These are phyloP conservation scores for Trichophyton schoenleinii DNA, from an alignment of 2,329 filamentous ascomycete genomes.

Conservation along the genomic window DNA sequence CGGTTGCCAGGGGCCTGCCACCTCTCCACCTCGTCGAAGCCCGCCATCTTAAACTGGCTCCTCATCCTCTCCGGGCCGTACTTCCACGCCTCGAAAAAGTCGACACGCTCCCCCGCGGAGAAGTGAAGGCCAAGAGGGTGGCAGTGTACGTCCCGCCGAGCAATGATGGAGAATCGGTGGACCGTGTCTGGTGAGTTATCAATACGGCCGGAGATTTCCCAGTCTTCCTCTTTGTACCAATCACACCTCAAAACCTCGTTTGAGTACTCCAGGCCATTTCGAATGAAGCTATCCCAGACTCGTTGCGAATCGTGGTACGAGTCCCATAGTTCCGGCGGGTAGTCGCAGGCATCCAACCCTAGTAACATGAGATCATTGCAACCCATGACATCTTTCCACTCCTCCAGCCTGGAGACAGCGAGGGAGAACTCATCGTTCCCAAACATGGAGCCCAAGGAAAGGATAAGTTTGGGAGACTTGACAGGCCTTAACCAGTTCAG, in stretches of 20 bases:
- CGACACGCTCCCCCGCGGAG: neutral
- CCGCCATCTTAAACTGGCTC: conserved; percentile 4
- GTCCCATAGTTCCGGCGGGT: neutral
- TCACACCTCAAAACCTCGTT: conserved; percentile 3
- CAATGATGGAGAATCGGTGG: conserved; percentile 1
- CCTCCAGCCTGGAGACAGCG: neutral
- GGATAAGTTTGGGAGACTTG: neutral
- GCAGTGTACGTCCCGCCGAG: neutral
- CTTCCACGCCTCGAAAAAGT: conserved; percentile 5
- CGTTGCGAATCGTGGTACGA: neutral
- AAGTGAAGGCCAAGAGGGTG: neutral
- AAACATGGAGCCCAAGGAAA: conserved; percentile 6
- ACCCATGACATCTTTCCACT: conserved; percentile 4
- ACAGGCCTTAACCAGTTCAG: conserved; percentile 5
- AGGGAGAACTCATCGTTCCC: conserved; percentile 5
- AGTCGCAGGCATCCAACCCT: neutral
- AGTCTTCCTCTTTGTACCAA: conserved; percentile 6
- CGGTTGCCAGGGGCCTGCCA: conserved; percentile 3
- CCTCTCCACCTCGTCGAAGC: neutral
- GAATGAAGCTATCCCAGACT: conserved; percentile 4
- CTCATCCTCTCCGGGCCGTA: conserved; percentile 1
- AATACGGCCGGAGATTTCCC: neutral
- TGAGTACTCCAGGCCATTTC: conserved; percentile 3
- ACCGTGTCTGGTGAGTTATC: neutral
- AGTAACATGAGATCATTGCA: neutral